phyloP scores from a whole-genome alignment of 177 flowering plant genomes.

The Vitis hybrid region DNA sequence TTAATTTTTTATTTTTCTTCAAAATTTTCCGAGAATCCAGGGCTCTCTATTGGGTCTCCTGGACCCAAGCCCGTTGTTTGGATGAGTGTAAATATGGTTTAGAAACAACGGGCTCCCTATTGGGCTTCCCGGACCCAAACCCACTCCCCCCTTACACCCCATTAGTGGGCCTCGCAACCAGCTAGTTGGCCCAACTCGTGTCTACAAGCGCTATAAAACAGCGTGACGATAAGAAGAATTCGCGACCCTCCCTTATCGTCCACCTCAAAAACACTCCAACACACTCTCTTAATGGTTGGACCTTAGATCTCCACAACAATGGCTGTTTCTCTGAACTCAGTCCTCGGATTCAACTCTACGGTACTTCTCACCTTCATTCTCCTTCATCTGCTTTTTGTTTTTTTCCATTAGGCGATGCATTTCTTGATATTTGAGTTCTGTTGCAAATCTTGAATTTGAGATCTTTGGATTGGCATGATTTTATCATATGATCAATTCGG shows the following conservation, averaged over 20 bases:
- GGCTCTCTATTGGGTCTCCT: no score
- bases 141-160: no score
- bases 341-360: constrained; percentile 38
- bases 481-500: neutral
- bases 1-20: no score
- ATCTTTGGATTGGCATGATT: neutral
- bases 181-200: neutral
- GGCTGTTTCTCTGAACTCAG: constrained; percentile 50
- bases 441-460: neutral
- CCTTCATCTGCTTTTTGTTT: neutral
- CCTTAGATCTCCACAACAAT: constrained; percentile 21
- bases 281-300: constrained; percentile 19
- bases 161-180: no score
- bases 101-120: no score
- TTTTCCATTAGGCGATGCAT: neutral
- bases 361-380: constrained; percentile 19
- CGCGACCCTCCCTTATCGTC: neutral
- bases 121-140: no score
- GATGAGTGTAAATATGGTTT: no score
- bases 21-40: no score
- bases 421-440: neutral
- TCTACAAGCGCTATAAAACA: neutral
- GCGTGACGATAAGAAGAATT: no score
- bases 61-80: no score
- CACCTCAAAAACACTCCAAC: neutral